phyloP scores from a whole-genome alignment of 352 stramenopile genomes.

The Pythium angustatum region DNA sequence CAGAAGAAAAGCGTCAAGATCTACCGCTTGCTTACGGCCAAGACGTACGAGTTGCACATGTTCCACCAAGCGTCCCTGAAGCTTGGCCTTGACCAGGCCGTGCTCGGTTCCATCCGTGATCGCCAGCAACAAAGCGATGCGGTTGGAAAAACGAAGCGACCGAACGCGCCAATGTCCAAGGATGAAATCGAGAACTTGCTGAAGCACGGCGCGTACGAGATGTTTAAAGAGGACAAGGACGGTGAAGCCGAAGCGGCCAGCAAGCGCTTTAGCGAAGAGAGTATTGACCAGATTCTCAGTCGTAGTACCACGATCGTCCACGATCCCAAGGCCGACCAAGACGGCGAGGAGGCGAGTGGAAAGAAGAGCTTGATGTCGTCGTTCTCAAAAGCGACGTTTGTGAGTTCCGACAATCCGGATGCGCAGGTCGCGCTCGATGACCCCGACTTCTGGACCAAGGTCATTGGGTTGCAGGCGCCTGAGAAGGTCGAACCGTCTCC shows the following conservation, averaged over 20 bases:
- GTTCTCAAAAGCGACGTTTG: slow-evolving; percentile 93
- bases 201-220: slow-evolving; percentile 93
- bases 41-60: slow-evolving; percentile 95
- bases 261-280: slow-evolving; percentile 97
- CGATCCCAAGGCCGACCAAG: slow-evolving; percentile 59
- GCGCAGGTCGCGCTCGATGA: slow-evolving; percentile 91
- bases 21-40: slow-evolving; percentile 89
- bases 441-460: slow-evolving; percentile 95
- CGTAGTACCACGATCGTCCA: slow-evolving; percentile 88
- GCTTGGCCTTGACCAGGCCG: slow-evolving; percentile 90
- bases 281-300: slow-evolving; percentile 98
- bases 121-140: slow-evolving; percentile 48
- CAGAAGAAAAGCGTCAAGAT: slow-evolving; percentile 94
- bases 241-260: slow-evolving; percentile 89
- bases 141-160: slow-evolving; percentile 37
- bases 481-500: slow-evolving; percentile 74
- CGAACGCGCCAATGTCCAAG: slow-evolving; percentile 67
- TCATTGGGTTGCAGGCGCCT: slow-evolving; percentile 82
- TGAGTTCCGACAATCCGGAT: slow-evolving; percentile 84
- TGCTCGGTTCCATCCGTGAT: slow-evolving; percentile 87
- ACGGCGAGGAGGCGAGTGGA: slow-evolving; percentile 43
- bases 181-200: slow-evolving; percentile 93
- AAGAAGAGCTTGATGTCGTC: slow-evolving; percentile 86
- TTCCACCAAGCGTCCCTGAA: slow-evolving; percentile 93
- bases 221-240: slow-evolving; percentile 92